Base-by-base conservation (phyloP, 2,329 filamentous ascomycete genomes). In the Chrysoporthe austroafricana region DNA sequence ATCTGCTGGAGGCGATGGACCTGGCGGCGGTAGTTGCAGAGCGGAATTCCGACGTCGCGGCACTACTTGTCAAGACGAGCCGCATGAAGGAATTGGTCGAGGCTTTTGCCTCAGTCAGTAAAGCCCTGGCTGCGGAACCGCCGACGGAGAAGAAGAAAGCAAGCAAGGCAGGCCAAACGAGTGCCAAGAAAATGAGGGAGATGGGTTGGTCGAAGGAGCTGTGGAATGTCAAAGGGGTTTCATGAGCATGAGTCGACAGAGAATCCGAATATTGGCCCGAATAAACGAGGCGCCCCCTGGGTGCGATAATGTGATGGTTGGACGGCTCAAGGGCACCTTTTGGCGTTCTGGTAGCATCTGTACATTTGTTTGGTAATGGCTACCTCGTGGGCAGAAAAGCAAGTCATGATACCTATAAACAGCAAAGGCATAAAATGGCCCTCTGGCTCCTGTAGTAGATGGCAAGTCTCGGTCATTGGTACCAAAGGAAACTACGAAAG, bases 1-100 rank as follows among this genome's bases (percentile, higher is more conserved):
- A 91, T 71, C 84, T 97, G 21, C 85, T 96, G 36, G 90, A 95
- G 75, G 92, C 90, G 73, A 95, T 99, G 91, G 92, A 97, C 68
- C 83, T 99, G 18, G 90, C 93, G 1, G 88, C 90, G 1, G 77
- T 89, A 2, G 86, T 97, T 62, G 93, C 95, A 1, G 88, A 91
- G 66, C 87, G 89, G 71, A 86, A 85, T 69, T 89, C 89, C 34
- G 89, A 90, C 72, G 79, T 95, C 52, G 87, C 90, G 1, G 79
- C 82, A 34, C 85, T 87, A 57, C 91, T 96, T 72, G 78, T 89
- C 65, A 83, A 85, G 65, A 85, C 88, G 2, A 85, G 85, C 43
- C 86, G 91, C 59, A 91, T 95, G 88, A 86, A 87, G 73, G 92
- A 95, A 80, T 82, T 96, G 52, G 86, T 94, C 14, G 88, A 91